These are phyloP conservation scores for Talaromyces nanjingensis DNA, from an alignment of 495 filamentous ascomycete genomes.

Conservation along the genomic window DNA sequence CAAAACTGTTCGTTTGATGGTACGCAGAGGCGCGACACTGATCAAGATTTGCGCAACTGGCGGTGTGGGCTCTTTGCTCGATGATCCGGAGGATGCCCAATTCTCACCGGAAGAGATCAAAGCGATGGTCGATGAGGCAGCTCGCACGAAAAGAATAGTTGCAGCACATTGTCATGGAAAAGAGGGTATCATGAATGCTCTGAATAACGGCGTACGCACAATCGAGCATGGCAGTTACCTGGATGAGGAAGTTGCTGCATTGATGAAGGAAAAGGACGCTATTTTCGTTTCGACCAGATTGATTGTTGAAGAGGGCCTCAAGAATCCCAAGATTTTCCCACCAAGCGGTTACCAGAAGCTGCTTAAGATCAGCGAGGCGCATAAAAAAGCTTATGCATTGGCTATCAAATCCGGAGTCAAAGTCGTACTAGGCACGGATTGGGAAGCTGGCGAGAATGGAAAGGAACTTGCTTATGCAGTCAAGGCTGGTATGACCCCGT, in stretches of 20 bases:
- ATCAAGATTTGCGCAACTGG: slow-evolving; percentile 47
- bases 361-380: slow-evolving; percentile 24
- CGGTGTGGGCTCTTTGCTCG: slow-evolving; percentile 37
- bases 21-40: slow-evolving; percentile 40
- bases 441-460: slow-evolving; percentile 33
- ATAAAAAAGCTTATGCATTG: slow-evolving; percentile 26
- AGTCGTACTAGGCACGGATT: slow-evolving; percentile 40
- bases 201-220: slow-evolving; percentile 36
- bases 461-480: slow-evolving; percentile 43
- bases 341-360: slow-evolving; percentile 34
- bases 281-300: slow-evolving; percentile 38
- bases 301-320: slow-evolving; percentile 29
- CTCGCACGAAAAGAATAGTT: slow-evolving; percentile 32
- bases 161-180: slow-evolving; percentile 47
- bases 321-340: slow-evolving; percentile 21
- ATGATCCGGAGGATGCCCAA: slow-evolving; percentile 39
- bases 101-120: slow-evolving; percentile 44
- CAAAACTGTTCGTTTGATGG: slow-evolving; percentile 37
- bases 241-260: slow-evolving; percentile 39
- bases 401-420: slow-evolving; percentile 22
- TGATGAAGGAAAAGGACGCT: slow-evolving; percentile 38
- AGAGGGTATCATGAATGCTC: slow-evolving; percentile 41
- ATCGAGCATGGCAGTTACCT: slow-evolving; percentile 39
- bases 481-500: slow-evolving; percentile 39
- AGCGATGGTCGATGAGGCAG: slow-evolving; percentile 42